Base-by-base conservation (phyloP, 1,139 yeast genomes). In the Citeromyces siamensis region DNA sequence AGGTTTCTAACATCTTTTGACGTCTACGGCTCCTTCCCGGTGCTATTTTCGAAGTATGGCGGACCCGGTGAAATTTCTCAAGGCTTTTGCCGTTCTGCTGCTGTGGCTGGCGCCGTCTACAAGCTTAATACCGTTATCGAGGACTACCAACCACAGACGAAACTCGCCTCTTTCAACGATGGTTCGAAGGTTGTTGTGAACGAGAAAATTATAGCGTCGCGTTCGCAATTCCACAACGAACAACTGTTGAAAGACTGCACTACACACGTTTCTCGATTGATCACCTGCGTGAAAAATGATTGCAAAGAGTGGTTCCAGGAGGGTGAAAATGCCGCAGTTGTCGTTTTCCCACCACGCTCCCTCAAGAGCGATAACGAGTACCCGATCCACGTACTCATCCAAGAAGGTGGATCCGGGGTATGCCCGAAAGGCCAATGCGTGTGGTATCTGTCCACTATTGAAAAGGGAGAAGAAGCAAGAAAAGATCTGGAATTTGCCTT, bases 51-150 rank as follows among this genome's bases (percentile, higher is more conserved):
- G 41, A 88, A 85, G 63, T 90, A 79, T 57, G 98, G 98, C 40
- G 94, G 95, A 2, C 93, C 95, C 0, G 96, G 97, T 35, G 99
- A 90, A 58, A 65, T 90, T 23, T 78, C 95, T 6, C 99, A 90
- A 60, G 99, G 96, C 2, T 90, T 90, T 56, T 88, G 97, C 58
- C 71, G 99, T 46, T 81, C 94, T 41, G 97, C 98, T 4, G 98
- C 99, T 10, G 98, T 90, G 43, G 97, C 94, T 21, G 98, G 97
- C 41, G 83, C 96, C 40, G 84, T 94, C 29, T 90, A 88, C 59
- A 86, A 86, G 58, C 66, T 90, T 40, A 75, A 79, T 52, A 78
- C 93, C 14, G 58, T 66, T 35, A 58, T 86, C 40, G 60, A 62
- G 6, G 73, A 74, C 35, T 81, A 66, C 55, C 90, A 86, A 55